These are phyloP conservation scores for Eutrema yunnanense DNA, from an alignment of 345 rosid genomes.

Conservation along the genomic window DNA sequence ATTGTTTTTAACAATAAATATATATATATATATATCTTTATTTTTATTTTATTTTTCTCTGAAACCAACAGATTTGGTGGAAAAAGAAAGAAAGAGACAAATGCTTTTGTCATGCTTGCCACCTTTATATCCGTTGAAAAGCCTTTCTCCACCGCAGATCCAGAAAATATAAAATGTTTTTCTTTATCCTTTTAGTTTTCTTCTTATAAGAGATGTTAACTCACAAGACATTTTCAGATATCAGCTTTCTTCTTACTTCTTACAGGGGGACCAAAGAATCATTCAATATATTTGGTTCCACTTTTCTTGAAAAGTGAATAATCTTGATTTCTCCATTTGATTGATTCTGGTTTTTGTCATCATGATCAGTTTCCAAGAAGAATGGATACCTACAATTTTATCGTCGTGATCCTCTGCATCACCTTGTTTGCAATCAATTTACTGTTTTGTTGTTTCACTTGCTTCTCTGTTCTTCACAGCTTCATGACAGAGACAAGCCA, in stretches of 20 bases:
- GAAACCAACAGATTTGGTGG: conserved; percentile 11
- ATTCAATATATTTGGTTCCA: background rate
- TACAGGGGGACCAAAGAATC: conserved; percentile 12
- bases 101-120: conserved; percentile 29
- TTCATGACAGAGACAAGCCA: conserved; percentile 6
- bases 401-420: conserved; percentile 24
- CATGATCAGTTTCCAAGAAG: conserved; percentile 21
- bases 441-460: conserved; percentile 25
- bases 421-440: conserved; percentile 23
- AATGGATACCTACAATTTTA: conserved; percentile 25
- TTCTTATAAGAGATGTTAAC: conserved; percentile 21
- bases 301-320: background rate
- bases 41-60: background rate
- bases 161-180: background rate
- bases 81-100: conserved; percentile 19
- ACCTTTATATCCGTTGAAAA: conserved; percentile 23
- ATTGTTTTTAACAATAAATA: background rate
- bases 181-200: conserved; percentile 5
- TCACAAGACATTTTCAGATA: conserved; percentile 8
- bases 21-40: background rate
- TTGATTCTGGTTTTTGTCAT: conserved; percentile 2
- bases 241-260: conserved; percentile 16
- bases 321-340: conserved; percentile 8
- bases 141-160: conserved; percentile 21
- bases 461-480: conserved; percentile 15